Percentiles rank a stretch among this genome's conserved stretches.
Conservation (phyloP, 495 filamentous ascomycete species). For the Xylaria intraflava region DNA sequence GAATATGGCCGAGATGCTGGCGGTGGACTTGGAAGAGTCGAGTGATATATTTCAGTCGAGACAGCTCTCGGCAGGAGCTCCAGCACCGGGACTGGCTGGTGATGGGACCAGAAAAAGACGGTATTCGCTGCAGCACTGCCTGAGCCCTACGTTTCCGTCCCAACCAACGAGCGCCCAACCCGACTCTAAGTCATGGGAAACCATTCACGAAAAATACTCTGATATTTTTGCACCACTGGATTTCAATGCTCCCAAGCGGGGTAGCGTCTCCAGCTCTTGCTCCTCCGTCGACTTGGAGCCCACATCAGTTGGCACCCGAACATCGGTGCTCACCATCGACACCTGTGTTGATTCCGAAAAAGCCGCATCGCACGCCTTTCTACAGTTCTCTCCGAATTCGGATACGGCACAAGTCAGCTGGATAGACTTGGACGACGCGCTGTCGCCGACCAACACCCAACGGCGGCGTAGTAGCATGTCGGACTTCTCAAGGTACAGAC, state of each 20-base stretch:
- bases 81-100: constrained; percentile 23
- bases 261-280: constrained; percentile 20
- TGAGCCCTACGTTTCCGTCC: constrained; percentile 14
- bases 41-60: constrained; percentile 31
- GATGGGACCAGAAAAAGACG: constrained; percentile 17
- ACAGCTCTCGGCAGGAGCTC: constrained; percentile 37
- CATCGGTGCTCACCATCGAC: constrained; percentile 30
- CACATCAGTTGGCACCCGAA: constrained; percentile 21
- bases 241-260: constrained; percentile 5
- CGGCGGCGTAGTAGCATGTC: constrained; percentile 7
- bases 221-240: constrained; percentile 13
- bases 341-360: constrained; percentile 29
- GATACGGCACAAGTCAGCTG: constrained; percentile 21
- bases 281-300: constrained; percentile 23
- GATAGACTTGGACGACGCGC: constrained; percentile 24
- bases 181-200: constrained; percentile 21
- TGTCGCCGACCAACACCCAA: neutral
- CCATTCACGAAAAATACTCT: constrained; percentile 19
- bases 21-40: constrained; percentile 35
- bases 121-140: constrained; percentile 17
- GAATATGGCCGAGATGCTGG: constrained; percentile 42
- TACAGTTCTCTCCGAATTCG: constrained; percentile 1
- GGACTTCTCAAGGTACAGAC: neutral
- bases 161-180: constrained; percentile 7
- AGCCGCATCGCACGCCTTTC: constrained; percentile 14